A percentile compares a stretch with the other conserved stretches of the same genome.
Conservation (phyloP, 2,329 filamentous ascomycete species). For the Cercospora citrullina region DNA sequence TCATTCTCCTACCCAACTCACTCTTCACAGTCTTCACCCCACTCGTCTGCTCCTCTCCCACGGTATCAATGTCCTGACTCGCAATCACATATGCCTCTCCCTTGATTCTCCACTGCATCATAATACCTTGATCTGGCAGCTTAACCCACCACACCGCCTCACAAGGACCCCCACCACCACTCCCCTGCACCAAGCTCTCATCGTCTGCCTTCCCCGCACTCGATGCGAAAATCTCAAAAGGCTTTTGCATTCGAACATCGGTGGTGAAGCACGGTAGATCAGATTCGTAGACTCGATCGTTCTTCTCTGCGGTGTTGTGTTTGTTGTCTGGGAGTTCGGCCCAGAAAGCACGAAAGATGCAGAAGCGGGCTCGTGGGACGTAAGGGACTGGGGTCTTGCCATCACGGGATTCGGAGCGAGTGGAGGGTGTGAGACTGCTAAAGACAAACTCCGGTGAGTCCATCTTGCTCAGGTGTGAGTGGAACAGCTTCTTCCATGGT, state of each 20-base stretch:
- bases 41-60: conserved; percentile 49
- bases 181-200: conserved; percentile 48
- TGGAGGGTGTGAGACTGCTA: conserved; percentile 47
- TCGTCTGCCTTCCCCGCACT: conserved; percentile 50
- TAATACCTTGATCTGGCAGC: conserved; percentile 47
- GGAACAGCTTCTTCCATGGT: conserved; percentile 55
- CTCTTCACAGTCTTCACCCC: conserved; percentile 61
- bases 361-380: conserved; percentile 67
- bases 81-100: conserved; percentile 76
- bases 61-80: conserved; percentile 59
- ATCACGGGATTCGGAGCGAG: conserved; percentile 28
- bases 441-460: conserved; percentile 53
- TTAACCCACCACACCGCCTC: conserved; percentile 83
- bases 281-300: conserved; percentile 69
- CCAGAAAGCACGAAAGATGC: conserved; percentile 85
- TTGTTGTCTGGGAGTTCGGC: conserved; percentile 69
- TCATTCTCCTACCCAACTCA: conserved; percentile 64
- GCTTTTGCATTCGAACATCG: conserved; percentile 84
- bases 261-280: conserved; percentile 84
- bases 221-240: conserved; percentile 65
- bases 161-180: conserved; percentile 67
- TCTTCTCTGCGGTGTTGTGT: conserved; percentile 70
- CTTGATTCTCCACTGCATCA: conserved; percentile 81
- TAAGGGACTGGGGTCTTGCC: conserved; percentile 43
- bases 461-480: conserved; percentile 52